Evolutionary conservation across 805 yeast species (phyloP).

Genomic region (Starmerella sp.): DNA sequence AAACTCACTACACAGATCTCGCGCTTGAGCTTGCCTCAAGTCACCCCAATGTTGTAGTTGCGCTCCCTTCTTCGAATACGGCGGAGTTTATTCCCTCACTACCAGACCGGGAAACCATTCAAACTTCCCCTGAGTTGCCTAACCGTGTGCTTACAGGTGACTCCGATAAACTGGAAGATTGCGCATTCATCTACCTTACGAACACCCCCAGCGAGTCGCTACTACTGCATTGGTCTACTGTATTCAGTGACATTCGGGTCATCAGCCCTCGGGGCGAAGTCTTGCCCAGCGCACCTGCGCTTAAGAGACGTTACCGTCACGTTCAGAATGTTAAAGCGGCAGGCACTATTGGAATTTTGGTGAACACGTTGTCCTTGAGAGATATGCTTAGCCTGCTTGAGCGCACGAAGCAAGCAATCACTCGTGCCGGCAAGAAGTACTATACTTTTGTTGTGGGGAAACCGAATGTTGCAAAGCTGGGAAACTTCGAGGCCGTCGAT

Average conservation of each 20-base stretch:
- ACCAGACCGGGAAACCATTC: not conserved
- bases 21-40: constrained; percentile 28
- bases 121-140: constrained; percentile 8
- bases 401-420: constrained; percentile 48
- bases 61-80: constrained; percentile 18
- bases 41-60: constrained; percentile 28
- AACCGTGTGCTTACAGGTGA: constrained; percentile 12
- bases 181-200: constrained; percentile 12
- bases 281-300: constrained; percentile 47
- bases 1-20: constrained; percentile 48
- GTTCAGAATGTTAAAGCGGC: constrained; percentile 88
- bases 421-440: constrained; percentile 74
- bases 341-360: constrained; percentile 80
- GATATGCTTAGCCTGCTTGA: constrained; percentile 62
- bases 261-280: constrained; percentile 7
- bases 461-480: constrained; percentile 93
- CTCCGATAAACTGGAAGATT: not conserved
- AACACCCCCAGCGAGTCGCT: constrained; percentile 70
- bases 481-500: constrained; percentile 89
- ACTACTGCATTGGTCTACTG: constrained; percentile 60
- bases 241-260: constrained; percentile 33
- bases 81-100: constrained; percentile 17
- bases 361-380: constrained; percentile 74
- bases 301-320: constrained; percentile 71
- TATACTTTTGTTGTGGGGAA: constrained; percentile 94